Evolutionary conservation across 768 basidiomycete genomes (phyloP).

Genomic region (Leccinum subgranulosum): DNA sequence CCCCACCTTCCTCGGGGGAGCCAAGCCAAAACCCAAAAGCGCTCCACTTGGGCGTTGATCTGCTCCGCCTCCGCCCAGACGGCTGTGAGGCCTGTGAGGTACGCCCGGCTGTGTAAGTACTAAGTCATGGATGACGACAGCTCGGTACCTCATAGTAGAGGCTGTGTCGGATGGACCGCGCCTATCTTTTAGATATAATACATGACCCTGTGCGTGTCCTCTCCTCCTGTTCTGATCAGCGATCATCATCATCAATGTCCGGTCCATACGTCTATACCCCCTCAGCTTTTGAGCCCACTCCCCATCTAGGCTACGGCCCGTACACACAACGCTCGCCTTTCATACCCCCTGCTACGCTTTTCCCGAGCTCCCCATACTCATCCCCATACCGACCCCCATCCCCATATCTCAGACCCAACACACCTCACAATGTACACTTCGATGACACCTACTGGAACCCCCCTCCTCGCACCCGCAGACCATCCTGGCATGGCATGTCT

Average conservation of each 20-base stretch:
- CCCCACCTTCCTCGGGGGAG: neutral
- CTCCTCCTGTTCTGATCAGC: neutral
- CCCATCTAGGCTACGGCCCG: constrained; percentile 32
- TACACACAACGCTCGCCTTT: constrained; percentile 42
- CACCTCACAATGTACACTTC: constrained; percentile 24
- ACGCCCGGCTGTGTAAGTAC: neutral
- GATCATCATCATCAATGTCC: constrained; percentile 30
- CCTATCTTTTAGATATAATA: constrained; percentile 20
- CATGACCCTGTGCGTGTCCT: neutral
- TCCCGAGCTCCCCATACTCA: constrained; percentile 36
- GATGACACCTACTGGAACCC: constrained; percentile 22
- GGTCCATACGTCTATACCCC: constrained; percentile 44
- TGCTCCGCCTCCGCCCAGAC: neutral
- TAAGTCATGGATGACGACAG: constrained; percentile 2
- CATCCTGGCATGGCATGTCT: constrained; percentile 41
- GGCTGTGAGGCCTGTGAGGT: constrained; percentile 26
- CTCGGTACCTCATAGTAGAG: neutral
- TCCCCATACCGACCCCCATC: constrained; percentile 28
- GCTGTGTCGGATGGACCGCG: constrained; percentile 10
- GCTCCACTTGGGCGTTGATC: constrained; percentile 3
- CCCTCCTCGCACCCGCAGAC: constrained; percentile 35
- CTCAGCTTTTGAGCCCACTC: constrained; percentile 32
- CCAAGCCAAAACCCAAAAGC: neutral
- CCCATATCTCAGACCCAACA: constrained; percentile 30
- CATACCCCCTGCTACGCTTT: constrained; percentile 38